Base-by-base conservation (phyloP, 2,329 filamentous ascomycete species). In the Colletotrichum sp. region DNA sequence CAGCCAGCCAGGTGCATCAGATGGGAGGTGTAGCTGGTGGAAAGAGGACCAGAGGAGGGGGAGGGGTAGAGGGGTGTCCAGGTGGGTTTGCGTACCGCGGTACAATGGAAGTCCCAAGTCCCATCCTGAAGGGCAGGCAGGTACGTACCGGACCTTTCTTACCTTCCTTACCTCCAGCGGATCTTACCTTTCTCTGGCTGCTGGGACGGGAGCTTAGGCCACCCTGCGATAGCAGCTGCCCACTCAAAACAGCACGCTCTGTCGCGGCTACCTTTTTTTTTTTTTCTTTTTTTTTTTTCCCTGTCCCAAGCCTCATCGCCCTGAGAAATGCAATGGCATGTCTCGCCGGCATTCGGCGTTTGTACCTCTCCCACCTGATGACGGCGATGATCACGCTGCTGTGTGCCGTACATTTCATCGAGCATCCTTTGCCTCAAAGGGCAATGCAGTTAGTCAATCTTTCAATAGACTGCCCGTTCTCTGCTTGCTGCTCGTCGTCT, bases 231-330 rank as follows among this genome's bases (percentile, higher is more conserved):
- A 71, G 60, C 26, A 66, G 64, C 63, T 64, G 64, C 69, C 69
- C 55, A 68, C 62, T 63, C 72, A 75, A 62, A 64, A 77, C 69
- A 77, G 30, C 44, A n/a, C 74, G 71, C 74, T 76, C 55, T 69
- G 74, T 74, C 71, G 59, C 71, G 70, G 65, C 71, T 49, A 49
- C 44, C 39, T 18, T 44, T n/a, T 44, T 49, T 49, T 49, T 21
- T 49, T 21, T 12, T 49, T 21, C 7, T 10, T 12, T 49, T 8
- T 49, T 44, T 44, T n/a, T n/a, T 44, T n/a, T n/a, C n/a, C 7
- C 39, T 49, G 9, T 44, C 16, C 39, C 39, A 44, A n/a, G 36
- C 16, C 36, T 49, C 18, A 13, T 49, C 18, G 18, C 39, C 18
- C 39, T 49, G 39, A 49, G 39, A 49, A 49, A 16, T 28, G 69